Evolutionary conservation across 2,329 filamentous ascomycete species (phyloP).

Genomic region (Pseudogymnoascus sp.): DNA sequence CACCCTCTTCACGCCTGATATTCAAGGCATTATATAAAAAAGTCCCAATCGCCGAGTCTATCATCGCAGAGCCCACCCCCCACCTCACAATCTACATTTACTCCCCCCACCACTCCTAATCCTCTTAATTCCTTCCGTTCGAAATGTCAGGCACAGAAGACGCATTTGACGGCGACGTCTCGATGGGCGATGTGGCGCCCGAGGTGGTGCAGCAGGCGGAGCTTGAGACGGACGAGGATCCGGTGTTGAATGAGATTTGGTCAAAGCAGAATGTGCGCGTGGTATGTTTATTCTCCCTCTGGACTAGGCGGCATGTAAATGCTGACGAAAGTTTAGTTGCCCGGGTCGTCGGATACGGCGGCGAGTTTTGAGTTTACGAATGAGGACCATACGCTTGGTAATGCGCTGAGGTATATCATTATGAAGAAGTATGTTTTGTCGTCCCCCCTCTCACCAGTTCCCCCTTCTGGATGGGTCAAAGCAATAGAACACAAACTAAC

Average conservation of each 20-base stretch:
- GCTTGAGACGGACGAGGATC: conserved; percentile 28
- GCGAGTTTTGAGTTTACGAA: conserved; percentile 92
- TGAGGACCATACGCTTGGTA: conserved; percentile 92
- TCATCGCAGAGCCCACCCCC: neutral
- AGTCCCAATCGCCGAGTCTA: neutral
- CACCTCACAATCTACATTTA: neutral
- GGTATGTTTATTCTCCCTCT: too few relatives aligned
- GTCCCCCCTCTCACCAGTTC: neutral
- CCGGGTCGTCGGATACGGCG: conserved; percentile 75
- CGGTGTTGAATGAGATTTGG: conserved; percentile 40
- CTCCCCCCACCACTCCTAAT: neutral
- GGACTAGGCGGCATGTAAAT: too few relatives aligned
- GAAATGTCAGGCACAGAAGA: neutral
- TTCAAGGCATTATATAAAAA: neutral
- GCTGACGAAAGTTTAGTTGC: conserved; percentile 47
- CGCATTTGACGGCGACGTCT: conserved; percentile 19
- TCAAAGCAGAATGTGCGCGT: conserved; percentile 52
- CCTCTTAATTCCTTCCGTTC: neutral
- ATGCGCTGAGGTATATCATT: conserved; percentile 87
- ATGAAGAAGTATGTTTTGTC: conserved; percentile 82
- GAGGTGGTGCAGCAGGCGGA: conserved; percentile 5
- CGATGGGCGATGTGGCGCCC: conserved; percentile 21
- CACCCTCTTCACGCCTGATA: neutral
- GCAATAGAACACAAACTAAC: neutral
- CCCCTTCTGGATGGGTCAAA: neutral